phyloP scores from a whole-genome alignment of 768 basidiomycete genomes.

The Rhizopogon rudus region DNA sequence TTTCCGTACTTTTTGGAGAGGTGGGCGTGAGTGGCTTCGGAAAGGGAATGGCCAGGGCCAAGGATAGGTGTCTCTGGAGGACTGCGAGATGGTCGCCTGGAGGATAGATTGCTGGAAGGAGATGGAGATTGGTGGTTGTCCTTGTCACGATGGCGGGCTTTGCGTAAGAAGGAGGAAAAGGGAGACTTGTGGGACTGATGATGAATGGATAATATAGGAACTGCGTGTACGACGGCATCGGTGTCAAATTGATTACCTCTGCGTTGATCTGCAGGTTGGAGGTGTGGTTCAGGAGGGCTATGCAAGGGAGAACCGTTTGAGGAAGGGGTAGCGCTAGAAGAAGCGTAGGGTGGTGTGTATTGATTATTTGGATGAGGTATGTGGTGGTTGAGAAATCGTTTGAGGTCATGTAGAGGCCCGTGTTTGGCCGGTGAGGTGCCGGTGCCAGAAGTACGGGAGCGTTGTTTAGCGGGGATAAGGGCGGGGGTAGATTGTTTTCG shows the following conservation, averaged over 20 bases:
- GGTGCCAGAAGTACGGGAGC: constrained; percentile 6
- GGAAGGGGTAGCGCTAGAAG: constrained; percentile 19
- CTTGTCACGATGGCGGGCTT: constrained; percentile 26
- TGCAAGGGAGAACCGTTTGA: constrained; percentile 24
- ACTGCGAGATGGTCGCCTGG: constrained; percentile 21
- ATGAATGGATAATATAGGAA: constrained; percentile 18
- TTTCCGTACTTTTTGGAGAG: constrained; percentile 99
- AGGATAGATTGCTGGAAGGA: constrained; percentile 18
- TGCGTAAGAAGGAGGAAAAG: constrained; percentile 30
- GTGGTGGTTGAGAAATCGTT: constrained; percentile 92
- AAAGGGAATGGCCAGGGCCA: constrained; percentile 52
- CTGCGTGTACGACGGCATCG: constrained; percentile 25
- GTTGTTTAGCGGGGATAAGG: constrained; percentile 11
- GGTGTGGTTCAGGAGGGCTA: constrained; percentile 26
- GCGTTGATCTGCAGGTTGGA: constrained; percentile 30
- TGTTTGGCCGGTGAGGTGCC: constrained; percentile 28
- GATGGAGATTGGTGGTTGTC: constrained; percentile 23
- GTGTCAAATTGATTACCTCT: constrained; percentile 33
- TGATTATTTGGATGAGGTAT: constrained; percentile 52
- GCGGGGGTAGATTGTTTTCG: constrained; percentile 20
- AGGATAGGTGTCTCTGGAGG: constrained; percentile 21
- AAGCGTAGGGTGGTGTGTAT: constrained; percentile 19
- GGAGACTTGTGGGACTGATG: constrained; percentile 18
- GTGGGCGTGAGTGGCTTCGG: constrained; percentile 84
- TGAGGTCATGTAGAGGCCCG: constrained; percentile 87